phyloP scores from a whole-genome alignment of 805 yeast species.

The Debaryomyces tyrocola region DNA sequence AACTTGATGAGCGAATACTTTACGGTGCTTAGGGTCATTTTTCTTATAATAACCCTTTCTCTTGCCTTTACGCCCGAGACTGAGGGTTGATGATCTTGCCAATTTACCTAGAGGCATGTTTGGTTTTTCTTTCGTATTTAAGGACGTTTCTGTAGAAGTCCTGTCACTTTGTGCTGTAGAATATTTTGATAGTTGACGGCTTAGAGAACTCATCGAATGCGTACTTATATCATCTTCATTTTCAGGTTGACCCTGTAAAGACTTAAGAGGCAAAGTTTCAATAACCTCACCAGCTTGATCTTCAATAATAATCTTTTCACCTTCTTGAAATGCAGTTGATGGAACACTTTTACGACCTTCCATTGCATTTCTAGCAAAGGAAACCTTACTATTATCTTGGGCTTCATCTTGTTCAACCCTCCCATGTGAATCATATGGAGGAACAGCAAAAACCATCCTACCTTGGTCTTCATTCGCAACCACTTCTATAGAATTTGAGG shows the following conservation, averaged over 20 bases:
- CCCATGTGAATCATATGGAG: no score
- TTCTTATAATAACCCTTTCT: conserved; percentile 29
- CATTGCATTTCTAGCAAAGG: conserved; percentile 2
- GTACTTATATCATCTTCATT: conserved; percentile 25
- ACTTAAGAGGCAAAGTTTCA: conserved; percentile 46
- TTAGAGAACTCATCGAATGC: conserved; percentile 42
- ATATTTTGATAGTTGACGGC: conserved; percentile 34
- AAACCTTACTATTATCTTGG: conserved; percentile 1
- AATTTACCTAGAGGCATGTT: conserved; percentile 5
- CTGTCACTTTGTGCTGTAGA: conserved; percentile 23
- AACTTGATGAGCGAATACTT: conserved; percentile 72
- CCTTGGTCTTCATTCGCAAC: background rate
- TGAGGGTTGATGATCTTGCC: conserved; percentile 10
- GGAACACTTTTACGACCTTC: conserved; percentile 18
- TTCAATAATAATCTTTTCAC: conserved; percentile 69
- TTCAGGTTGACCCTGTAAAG: background rate
- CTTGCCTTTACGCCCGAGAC: conserved; percentile 1
- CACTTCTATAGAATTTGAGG: conserved; percentile 2
- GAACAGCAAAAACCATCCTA: no score
- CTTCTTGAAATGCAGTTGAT: conserved; percentile 58
- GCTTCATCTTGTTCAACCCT: background rate
- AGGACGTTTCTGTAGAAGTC: conserved; percentile 6
- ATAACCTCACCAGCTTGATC: conserved; percentile 82
- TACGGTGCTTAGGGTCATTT: conserved; percentile 29
- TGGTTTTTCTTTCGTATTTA: conserved; percentile 5